A percentile compares a stretch with the other conserved stretches of the same genome.
Evolutionary conservation across 2,329 filamentous ascomycete species (phyloP).

Genomic region (Apiospora sp.): DNA sequence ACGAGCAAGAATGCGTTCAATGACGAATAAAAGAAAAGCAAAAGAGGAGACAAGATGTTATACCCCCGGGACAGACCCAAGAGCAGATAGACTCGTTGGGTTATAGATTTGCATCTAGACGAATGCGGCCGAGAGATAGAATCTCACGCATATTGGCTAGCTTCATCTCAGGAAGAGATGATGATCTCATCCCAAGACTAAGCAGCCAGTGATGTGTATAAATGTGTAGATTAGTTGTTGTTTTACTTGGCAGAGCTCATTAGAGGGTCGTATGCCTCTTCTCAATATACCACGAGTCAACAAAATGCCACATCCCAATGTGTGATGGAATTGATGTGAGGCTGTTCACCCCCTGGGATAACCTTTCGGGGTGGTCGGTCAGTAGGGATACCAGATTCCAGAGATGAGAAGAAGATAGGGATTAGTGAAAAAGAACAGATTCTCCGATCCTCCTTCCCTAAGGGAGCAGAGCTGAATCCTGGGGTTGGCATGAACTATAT

Average conservation of each 20-base stretch:
- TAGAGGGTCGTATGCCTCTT: neutral
- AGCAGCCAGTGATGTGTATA: neutral
- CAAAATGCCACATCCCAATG: neutral
- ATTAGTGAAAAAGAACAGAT: neutral
- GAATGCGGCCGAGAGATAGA: neutral
- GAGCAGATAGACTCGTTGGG: neutral
- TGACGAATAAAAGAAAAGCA: too few relatives aligned
- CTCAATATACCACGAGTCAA: slow-evolving; percentile 7
- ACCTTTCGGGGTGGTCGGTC: neutral
- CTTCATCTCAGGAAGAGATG: neutral
- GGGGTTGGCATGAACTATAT: neutral
- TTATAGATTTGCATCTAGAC: slow-evolving; percentile 3
- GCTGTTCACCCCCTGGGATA: neutral
- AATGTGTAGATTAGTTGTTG: slow-evolving; percentile 16
- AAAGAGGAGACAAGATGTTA: slow-evolving; percentile 1
- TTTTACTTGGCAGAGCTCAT: neutral
- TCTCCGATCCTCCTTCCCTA: neutral
- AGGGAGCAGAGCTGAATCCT: neutral
- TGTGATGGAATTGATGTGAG: neutral
- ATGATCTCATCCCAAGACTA: neutral
- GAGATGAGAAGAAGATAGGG: neutral
- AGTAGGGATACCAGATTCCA: neutral
- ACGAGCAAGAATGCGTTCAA: neutral
- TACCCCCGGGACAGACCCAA: neutral
- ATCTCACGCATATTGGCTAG: neutral